Evolutionary conservation across 345 rosid species (phyloP).

Genomic region (Clarkia xantiana): DNA sequence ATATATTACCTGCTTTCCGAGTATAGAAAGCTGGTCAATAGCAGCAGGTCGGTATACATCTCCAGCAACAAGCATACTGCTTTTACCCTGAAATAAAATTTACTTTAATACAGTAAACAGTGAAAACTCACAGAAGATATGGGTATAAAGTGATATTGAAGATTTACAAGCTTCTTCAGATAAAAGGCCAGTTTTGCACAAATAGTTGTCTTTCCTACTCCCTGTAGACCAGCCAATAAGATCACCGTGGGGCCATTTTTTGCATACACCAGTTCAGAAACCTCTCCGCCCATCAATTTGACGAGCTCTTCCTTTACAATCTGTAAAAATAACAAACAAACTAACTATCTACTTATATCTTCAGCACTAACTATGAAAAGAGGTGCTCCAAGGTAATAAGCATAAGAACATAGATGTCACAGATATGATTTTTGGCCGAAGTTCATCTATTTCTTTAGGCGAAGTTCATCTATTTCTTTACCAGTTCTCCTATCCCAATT

Average conservation of each 20-base stretch:
- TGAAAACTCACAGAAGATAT: not conserved
- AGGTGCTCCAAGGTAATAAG: no score
- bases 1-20: slow-evolving; percentile 71
- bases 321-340: slow-evolving; percentile 23
- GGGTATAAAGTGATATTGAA: not conserved
- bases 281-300: slow-evolving; percentile 97
- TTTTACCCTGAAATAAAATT: slow-evolving; percentile 50
- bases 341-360: slow-evolving; percentile 3
- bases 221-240: slow-evolving; percentile 89
- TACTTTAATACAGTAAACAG: not conserved
- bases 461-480: no score
- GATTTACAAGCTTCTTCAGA: slow-evolving; percentile 72
- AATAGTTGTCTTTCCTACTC: slow-evolving; percentile 96
- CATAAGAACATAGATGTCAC: no score
- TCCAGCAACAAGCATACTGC: slow-evolving; percentile 93
- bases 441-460: no score
- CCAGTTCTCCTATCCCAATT: no score
- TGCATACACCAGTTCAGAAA: slow-evolving; percentile 71
- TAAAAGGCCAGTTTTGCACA: slow-evolving; percentile 85
- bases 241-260: slow-evolving; percentile 77
- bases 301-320: slow-evolving; percentile 83
- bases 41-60: slow-evolving; percentile 99
- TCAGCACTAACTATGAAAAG: no score
- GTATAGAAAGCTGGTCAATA: slow-evolving; percentile 86
- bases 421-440: no score